A percentile compares a stretch with the other conserved stretches of the same genome.
These are phyloP conservation scores for Cytospora piceicola DNA, from an alignment of 2,329 filamentous ascomycete species.

Conservation along the genomic window DNA sequence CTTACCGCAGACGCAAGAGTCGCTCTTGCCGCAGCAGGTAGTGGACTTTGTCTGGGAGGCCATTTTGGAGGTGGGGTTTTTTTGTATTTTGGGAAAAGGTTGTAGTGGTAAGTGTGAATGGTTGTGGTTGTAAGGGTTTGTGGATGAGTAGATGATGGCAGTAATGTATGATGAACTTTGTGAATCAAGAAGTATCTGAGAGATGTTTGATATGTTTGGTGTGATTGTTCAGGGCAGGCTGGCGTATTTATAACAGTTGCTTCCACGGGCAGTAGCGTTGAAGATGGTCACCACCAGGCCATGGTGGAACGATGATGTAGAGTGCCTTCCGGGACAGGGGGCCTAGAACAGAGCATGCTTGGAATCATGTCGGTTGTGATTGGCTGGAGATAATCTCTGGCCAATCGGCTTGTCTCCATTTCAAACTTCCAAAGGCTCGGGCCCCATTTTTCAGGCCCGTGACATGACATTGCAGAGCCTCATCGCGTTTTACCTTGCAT, in stretches of 20 bases:
- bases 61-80: conserved; percentile 38
- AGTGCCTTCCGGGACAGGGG: conserved; percentile 27
- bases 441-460: background rate
- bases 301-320: conserved; percentile 27
- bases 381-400: conserved; percentile 17
- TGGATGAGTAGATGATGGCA: conserved; percentile 1
- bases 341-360: conserved; percentile 8
- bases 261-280: conserved; percentile 14
- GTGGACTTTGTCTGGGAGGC: conserved; percentile 43
- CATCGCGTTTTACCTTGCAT: background rate
- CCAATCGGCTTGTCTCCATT: conserved; percentile 25
- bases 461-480: conserved; percentile 23
- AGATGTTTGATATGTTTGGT: background rate
- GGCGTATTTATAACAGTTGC: conserved; percentile 24
- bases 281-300: conserved; percentile 10
- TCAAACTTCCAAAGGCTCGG: background rate
- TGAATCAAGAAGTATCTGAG: background rate
- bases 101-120: background rate
- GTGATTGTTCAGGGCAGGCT: background rate
- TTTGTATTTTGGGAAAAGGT: conserved; percentile 13
- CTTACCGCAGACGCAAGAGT: conserved; percentile 62
- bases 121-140: background rate
- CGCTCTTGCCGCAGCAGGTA: conserved; percentile 61
- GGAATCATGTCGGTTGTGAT: conserved; percentile 23
- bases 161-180: background rate